A percentile compares a stretch with the other conserved stretches of the same genome.
These are phyloP conservation scores for Nematocida homosporus DNA, from an alignment of 371 early-diverging fungal species.

Conservation along the genomic window DNA sequence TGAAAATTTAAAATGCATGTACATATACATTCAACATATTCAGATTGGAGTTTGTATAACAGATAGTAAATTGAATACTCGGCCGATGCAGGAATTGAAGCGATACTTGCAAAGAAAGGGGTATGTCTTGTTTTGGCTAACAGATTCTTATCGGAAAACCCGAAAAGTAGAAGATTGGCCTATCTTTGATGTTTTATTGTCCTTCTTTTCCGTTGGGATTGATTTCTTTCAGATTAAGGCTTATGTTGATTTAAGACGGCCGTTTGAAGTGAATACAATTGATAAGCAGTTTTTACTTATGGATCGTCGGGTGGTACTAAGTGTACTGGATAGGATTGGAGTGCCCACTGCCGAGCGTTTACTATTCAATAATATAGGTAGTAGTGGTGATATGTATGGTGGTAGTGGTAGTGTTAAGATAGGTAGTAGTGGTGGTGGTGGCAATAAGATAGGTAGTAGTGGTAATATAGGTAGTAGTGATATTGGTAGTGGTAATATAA, in stretches of 20 bases:
- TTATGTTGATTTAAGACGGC: conserved; percentile 76
- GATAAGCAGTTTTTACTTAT: conserved; percentile 79
- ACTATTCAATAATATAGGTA: conserved; percentile 64
- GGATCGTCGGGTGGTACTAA: conserved; percentile 81
- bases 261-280: conserved; percentile 82
- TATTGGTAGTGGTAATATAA: too few relatives aligned
- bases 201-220: conserved; percentile 87
- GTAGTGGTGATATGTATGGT: background rate
- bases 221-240: conserved; percentile 83
- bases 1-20: conserved; percentile 28
- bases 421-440: too few relatives aligned
- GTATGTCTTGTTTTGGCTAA: conserved; percentile 28
- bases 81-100: conserved; percentile 41
- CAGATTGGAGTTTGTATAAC: conserved; percentile 48
- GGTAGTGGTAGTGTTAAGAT: background rate
- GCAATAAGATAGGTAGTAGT: background rate
- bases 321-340: conserved; percentile 75
- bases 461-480: background rate
- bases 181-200: conserved; percentile 83
- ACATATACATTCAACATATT: conserved; percentile 33
- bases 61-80: conserved; percentile 25
- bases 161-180: conserved; percentile 76
- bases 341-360: conserved; percentile 81
- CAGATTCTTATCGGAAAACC: conserved; percentile 28
- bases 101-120: conserved; percentile 37